Evolutionary conservation across 805 yeast species (phyloP), one percentile per base, ranked within the genome.

Genomic region (Clavispora asparagi): DNA sequence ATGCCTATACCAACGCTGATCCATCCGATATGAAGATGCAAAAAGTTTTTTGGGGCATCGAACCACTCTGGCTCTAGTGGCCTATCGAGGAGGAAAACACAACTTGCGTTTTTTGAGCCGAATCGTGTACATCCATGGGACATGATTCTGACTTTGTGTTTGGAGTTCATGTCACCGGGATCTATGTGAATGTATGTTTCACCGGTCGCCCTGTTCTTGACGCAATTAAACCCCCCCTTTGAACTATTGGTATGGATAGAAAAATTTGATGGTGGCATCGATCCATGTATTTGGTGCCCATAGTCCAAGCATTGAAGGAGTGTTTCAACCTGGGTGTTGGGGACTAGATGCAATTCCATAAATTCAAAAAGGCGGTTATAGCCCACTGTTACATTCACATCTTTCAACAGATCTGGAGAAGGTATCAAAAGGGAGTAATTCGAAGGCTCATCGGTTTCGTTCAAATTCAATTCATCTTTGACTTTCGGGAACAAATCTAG

Each of bases 381-480:
- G 28, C 64, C 65, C 6, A 66, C 56, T 26, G 79, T 74, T 44
- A 77, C 73, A 53, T 79, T 83, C 31, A 73, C 79, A 49, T 72
- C 65, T 9, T 60, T 54, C 48, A 89, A 60, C 0, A 89, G 79
- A 14, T 74, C 73, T 3, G 78, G 65, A 0, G 83, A 74, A 0
- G 98, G 97, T 0, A 89, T 76, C 25, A 91, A 63, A n/a, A 90
- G 61, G 0, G 97, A 87, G 45, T 56, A 70, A 3, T 59, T 71
- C 7, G 50, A 40, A 13, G 17, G 5, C 74, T 41, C 70, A 63
- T 26, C 61, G 8, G 46, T 43, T 13, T 46, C 52, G 26, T 54
- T 65, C 23, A 70, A 59, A 2, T 68, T 59, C 5, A 86, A 59
- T 0, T 78, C 66, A 9, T 72, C 54, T 1, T 67, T 43, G 28